Base-by-base conservation (phyloP, 2,329 filamentous ascomycete species). In the Curvularia spicifera region DNA sequence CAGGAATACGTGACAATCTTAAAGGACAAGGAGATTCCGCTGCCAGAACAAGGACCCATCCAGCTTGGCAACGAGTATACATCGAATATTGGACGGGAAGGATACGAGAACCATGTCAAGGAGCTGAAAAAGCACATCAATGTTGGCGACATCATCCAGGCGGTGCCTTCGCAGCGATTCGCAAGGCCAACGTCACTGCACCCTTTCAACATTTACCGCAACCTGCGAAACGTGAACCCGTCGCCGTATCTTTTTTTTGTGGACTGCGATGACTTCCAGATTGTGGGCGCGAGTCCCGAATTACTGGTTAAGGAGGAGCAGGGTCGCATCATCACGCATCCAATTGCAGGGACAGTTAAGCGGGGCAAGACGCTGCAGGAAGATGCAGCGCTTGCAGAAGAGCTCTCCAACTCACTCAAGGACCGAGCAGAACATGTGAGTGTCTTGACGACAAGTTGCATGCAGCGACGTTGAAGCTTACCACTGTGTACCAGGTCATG, bases 191-290 rank as follows among this genome's bases (percentile, higher is more conserved):
- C 95, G 2, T 88, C 87, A 55, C 83, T 99, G 43, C 95, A 99
- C 77, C 94, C 95, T 0, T 99, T 98, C 84, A 99, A 98, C 82
- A 91, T 99, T 71, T 99, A 98, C 83, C 88, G 94, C 53, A 92
- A 97, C 76, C 85, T 99, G 37, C 91, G 95, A 62, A 97, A 92
- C n/a, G 91, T 98, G 72, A 99, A 99, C 76, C 95, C 95, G 0
- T 97, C 93, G 8, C 95, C 95, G 0, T 99, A 99, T 78, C 87
- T 99, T 35, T 99, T 99, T 83, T 99, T 93, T 79, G 87, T 99
- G 61, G 88, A 95, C 76, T 98, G 94, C 79, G 85, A 86, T 59
- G 90, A 91, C 72, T 98, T 99, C 79, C 91, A 97, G 76, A 93
- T 99, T 66, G 90, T 99, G 12, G 95, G 95, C 58, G 95, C 95